A percentile compares a stretch with the other conserved stretches of the same genome.
These are phyloP conservation scores for Neolentinus lepideus DNA, from an alignment of 1,284 basidiomycete species.

Conservation along the genomic window DNA sequence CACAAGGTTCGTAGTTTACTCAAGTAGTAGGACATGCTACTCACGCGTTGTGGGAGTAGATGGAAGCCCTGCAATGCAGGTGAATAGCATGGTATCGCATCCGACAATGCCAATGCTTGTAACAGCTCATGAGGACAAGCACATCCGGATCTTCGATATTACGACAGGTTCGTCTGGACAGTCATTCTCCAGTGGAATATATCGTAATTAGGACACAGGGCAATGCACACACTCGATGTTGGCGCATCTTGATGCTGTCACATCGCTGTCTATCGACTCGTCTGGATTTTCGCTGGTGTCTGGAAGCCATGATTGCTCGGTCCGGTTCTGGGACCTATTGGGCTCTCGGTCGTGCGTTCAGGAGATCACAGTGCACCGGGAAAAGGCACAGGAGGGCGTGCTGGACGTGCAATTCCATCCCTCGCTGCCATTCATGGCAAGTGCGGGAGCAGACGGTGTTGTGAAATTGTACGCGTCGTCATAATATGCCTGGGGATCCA, in stretches of 20 bases:
- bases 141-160: conserved; percentile 86
- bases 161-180: conserved; percentile 51
- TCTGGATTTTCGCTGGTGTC: conserved; percentile 85
- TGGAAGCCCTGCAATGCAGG: conserved; percentile 68
- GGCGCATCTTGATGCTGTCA: conserved; percentile 89
- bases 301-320: conserved; percentile 89
- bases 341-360: conserved; percentile 78
- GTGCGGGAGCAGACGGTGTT: conserved; percentile 92
- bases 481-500: conserved; percentile 25
- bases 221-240: conserved; percentile 85
- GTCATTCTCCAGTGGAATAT: conserved; percentile 6
- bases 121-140: conserved; percentile 91
- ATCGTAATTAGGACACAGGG: conserved; percentile 31
- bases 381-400: conserved; percentile 88
- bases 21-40: conserved; percentile 8
- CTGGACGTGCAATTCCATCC: conserved; percentile 84
- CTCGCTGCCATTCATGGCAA: conserved; percentile 82
- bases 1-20: conserved; percentile 48
- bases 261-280: conserved; percentile 84
- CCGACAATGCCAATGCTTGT: conserved; percentile 86
- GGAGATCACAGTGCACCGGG: conserved; percentile 83
- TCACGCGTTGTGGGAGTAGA: conserved; percentile 31
- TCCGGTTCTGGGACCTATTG: conserved; percentile 94
- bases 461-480: conserved; percentile 85
- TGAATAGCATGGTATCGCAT: conserved; percentile 88